Conservation (phyloP, 306 rosid species). For the Canavalia gladiata region DNA sequence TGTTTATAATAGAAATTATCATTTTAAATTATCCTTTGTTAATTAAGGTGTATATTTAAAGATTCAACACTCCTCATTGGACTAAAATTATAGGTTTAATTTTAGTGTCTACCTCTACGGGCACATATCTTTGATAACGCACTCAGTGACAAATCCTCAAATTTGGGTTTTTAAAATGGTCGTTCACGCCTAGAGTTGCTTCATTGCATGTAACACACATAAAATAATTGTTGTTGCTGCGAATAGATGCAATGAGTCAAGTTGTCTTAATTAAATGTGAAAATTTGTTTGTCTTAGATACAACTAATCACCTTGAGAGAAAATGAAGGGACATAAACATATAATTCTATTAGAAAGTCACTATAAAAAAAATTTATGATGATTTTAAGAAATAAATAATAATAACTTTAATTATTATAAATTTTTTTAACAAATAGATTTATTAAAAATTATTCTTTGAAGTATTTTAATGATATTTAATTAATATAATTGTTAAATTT, state of each 20-base stretch:
- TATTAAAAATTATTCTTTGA: too few relatives aligned
- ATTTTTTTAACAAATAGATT: too few relatives aligned
- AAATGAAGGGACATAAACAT: constrained; percentile 33
- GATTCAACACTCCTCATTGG: constrained; percentile 32
- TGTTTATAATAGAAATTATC: background rate
- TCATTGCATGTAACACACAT: constrained; percentile 22
- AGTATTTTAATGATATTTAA: too few relatives aligned
- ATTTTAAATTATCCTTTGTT: background rate
- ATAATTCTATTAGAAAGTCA: constrained; percentile 42
- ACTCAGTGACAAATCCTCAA: constrained; percentile 24
- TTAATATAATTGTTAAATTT: too few relatives aligned
- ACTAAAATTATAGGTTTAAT: constrained; percentile 11
- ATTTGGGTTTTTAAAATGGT: constrained; percentile 29
- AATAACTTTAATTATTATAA: too few relatives aligned
- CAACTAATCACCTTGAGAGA: constrained; percentile 43
- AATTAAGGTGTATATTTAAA: background rate
- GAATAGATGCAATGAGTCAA: constrained; percentile 46
- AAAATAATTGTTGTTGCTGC: constrained; percentile 40
- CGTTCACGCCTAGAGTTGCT: constrained; percentile 43
- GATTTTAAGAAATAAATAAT: too few relatives aligned
- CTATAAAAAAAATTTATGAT: background rate
- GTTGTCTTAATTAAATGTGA: constrained; percentile 33
- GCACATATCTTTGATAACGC: constrained; percentile 40
- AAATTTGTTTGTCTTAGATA: constrained; percentile 31
- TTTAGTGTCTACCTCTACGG: constrained; percentile 52